Evolutionary conservation across 805 yeast species (phyloP), one percentile per base, ranked within the genome.

Genomic region (Lipomyces orientalis): DNA sequence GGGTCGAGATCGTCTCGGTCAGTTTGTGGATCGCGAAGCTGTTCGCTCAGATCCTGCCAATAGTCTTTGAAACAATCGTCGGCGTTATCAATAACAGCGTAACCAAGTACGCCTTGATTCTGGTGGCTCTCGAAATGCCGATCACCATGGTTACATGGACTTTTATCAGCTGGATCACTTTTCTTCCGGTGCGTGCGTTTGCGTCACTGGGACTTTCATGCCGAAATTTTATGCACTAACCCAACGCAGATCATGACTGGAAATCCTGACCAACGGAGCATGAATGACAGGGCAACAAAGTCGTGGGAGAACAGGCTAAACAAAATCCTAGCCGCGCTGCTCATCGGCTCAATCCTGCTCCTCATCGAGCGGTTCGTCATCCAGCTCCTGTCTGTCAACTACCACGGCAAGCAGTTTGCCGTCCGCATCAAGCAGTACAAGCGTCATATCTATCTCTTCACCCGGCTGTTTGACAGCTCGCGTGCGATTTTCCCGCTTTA

Each of bases 1-100:
- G 82, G 82, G 73, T 78, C 7, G 82, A 80, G 66, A 77, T 79
- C 31, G 77, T 74, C 37, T 80, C 81, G 82, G 81, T 76, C 8
- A 67, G 80, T 9, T 71, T 78, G 56, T 79, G 75, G 73, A 69
- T 79, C n/a, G 67, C 76, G n/a, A 70, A 77, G 22, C 64, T 78
- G 4, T 64, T 78, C 39, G 77, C 81, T 16, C 79, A 75, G 61
- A 71, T 78, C 63, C 59, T 78, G 37, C 81, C 82, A 6, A 67
- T 66, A 37, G 55, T 77, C 1, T 66, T 69, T n/a, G 76, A 75
- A 10, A 61, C 74, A 39, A 7, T 79, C 12, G 67, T 78, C 29
- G 76, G 79, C 2, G 70, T 79, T 29, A 64, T 79, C 29, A 66
- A 73, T n/a, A 80, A 81, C 2, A 54, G 71, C 4, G 76, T 73